Conservation (phyloP, 225 moss, liverwort and hornwort species). For the Thuidium tamariscinum region DNA sequence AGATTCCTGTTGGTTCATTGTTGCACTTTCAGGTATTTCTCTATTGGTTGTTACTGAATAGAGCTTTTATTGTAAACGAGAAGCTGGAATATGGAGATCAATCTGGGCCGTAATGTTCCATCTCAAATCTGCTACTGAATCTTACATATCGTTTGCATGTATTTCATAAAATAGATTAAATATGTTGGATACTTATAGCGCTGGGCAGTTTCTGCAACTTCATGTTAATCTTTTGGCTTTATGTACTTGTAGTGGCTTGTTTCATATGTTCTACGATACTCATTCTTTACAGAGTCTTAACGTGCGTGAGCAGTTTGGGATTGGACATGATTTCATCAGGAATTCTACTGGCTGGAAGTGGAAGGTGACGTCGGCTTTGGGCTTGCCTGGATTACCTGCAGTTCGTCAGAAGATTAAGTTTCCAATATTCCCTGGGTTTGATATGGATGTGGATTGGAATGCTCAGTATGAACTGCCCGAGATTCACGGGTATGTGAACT, state of each 20-base stretch:
- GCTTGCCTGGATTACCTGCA: slow-evolving; percentile 51
- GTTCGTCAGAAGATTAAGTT: slow-evolving; percentile 64
- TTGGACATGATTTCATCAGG: slow-evolving; percentile 80
- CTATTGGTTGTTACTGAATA: background rate
- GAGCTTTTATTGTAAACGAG: background rate
- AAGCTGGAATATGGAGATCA: background rate
- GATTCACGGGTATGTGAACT: slow-evolving; percentile 64
- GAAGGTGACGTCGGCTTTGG: slow-evolving; percentile 88
- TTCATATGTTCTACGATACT: background rate
- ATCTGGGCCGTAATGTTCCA: background rate
- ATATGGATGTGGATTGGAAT: slow-evolving; percentile 82
- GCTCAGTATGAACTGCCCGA: slow-evolving; percentile 89
- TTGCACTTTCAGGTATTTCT: slow-evolving; percentile 34
- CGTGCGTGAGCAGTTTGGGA: slow-evolving; percentile 52
- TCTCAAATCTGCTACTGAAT: background rate
- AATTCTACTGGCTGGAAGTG: slow-evolving; percentile 94
- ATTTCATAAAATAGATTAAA: background rate
- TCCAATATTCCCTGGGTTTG: slow-evolving; percentile 78
- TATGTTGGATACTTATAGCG: background rate
- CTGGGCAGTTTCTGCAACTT: background rate
- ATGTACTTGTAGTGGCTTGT: background rate
- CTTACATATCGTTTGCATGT: background rate
- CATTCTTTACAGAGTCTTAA: background rate
- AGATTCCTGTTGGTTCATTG: slow-evolving; percentile 68
- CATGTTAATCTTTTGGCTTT: background rate